These are phyloP conservation scores for Oryza coarctata DNA, from an alignment of 176 grass and related monocot species.

Conservation along the genomic window DNA sequence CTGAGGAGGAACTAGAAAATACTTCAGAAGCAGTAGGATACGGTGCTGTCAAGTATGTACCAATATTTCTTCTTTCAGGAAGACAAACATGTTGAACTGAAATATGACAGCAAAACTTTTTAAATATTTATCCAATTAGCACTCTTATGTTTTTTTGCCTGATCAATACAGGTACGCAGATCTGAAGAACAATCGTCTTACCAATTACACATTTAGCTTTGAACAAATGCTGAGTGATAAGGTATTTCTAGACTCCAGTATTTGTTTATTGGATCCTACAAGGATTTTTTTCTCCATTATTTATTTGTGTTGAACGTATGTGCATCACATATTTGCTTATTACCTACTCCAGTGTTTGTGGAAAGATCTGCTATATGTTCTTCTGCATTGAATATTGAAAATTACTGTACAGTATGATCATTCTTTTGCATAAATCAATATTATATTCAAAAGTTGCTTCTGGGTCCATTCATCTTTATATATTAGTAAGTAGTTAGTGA, in stretches of 20 bases:
- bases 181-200: constrained; percentile 94
- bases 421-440: constrained; percentile 6
- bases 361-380: neutral
- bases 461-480: neutral
- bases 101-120: constrained; percentile 6
- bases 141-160: constrained; percentile 16
- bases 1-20: constrained; percentile 78
- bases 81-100: constrained; percentile 22
- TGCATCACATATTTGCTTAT: neutral
- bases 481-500: neutral
- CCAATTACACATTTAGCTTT: constrained; percentile 95
- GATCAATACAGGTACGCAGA: constrained; percentile 79
- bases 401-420: neutral
- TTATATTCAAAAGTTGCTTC: neutral
- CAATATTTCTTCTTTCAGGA: neutral
- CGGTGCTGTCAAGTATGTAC: constrained; percentile 89
- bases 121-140: neutral
- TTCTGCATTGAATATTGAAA: neutral
- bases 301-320: neutral
- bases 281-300: neutral
- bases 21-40: constrained; percentile 96
- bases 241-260: constrained; percentile 42
- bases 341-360: neutral
- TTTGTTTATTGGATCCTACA: constrained; percentile 12
- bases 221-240: constrained; percentile 97